Percentiles rank a stretch among this genome's conserved stretches.
Evolutionary conservation across 2,329 filamentous ascomycete genomes (phyloP).

Genomic region (Emergomyces pasteurianus): DNA sequence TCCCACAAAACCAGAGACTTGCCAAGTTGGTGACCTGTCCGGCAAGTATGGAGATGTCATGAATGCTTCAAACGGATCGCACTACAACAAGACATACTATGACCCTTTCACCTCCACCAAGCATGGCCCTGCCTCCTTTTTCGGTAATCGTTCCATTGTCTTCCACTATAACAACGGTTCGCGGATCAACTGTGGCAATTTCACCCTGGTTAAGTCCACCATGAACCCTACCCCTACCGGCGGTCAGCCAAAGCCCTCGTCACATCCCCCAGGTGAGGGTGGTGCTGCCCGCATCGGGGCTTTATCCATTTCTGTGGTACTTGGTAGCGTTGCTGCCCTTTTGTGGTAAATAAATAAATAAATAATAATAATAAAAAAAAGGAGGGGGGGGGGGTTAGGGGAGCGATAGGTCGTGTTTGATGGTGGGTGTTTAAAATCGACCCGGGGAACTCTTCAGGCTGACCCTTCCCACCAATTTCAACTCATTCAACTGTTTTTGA

Average conservation of each 20-base stretch:
- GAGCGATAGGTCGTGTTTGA: too few species aligned
- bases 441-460: too few species aligned
- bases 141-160: slow-evolving; percentile 44
- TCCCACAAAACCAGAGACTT: slow-evolving; percentile 44
- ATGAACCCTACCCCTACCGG: background rate
- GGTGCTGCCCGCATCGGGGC: background rate
- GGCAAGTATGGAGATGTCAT: slow-evolving; percentile 59
- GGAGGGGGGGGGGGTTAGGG: too few species aligned
- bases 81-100: slow-evolving; percentile 26
- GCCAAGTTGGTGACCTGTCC: slow-evolving; percentile 64
- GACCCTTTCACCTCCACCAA: slow-evolving; percentile 40
- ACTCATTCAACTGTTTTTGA: too few species aligned
- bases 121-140: slow-evolving; percentile 32
- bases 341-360: background rate
- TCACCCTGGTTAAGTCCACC: slow-evolving; percentile 18
- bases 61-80: slow-evolving; percentile 26
- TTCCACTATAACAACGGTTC: slow-evolving; percentile 42
- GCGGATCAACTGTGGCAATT: slow-evolving; percentile 47
- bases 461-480: too few species aligned
- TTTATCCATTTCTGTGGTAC: background rate
- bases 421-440: too few species aligned
- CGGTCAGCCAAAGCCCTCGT: background rate
- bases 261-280: background rate
- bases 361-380: too few species aligned
- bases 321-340: slow-evolving; percentile 1